phyloP scores from a whole-genome alignment of 2,329 filamentous ascomycete species.

The Spiromastix sp. region DNA sequence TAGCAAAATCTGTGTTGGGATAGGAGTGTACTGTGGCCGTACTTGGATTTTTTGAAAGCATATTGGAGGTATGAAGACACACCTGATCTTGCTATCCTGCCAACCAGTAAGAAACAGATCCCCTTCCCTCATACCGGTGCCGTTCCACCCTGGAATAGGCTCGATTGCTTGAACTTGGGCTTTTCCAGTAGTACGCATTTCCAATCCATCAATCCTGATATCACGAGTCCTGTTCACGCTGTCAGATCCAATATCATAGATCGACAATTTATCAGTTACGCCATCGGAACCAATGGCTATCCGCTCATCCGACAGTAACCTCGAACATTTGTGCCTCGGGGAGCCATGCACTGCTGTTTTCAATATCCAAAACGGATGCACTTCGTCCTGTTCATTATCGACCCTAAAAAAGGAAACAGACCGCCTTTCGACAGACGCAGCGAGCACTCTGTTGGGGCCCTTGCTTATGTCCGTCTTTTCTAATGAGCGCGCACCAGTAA shows the following conservation, averaged over 20 bases:
- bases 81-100: slow-evolving; percentile 45
- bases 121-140: slow-evolving; percentile 25
- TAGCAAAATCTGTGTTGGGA: no score
- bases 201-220: slow-evolving; percentile 29
- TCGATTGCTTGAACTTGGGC: slow-evolving; percentile 27
- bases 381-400: slow-evolving; percentile 19
- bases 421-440: slow-evolving; percentile 41
- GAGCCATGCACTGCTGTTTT: slow-evolving; percentile 19
- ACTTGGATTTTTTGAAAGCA: no score
- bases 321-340: slow-evolving; percentile 38
- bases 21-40: no score
- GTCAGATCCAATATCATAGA: slow-evolving; percentile 41
- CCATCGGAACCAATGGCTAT: slow-evolving; percentile 42
- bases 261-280: slow-evolving; percentile 34
- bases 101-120: slow-evolving; percentile 50
- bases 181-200: slow-evolving; percentile 15
- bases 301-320: slow-evolving; percentile 40
- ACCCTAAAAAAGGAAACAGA: slow-evolving; percentile 39
- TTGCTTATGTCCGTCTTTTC: slow-evolving; percentile 39
- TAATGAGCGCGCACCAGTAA: slow-evolving; percentile 35
- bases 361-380: slow-evolving; percentile 27
- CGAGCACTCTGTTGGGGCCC: slow-evolving; percentile 35
- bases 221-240: slow-evolving; percentile 29
- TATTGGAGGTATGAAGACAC: slow-evolving; percentile 8
- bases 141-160: slow-evolving; percentile 19